phyloP scores from a whole-genome alignment of 306 rosid species.

The Vigna trinervia region DNA sequence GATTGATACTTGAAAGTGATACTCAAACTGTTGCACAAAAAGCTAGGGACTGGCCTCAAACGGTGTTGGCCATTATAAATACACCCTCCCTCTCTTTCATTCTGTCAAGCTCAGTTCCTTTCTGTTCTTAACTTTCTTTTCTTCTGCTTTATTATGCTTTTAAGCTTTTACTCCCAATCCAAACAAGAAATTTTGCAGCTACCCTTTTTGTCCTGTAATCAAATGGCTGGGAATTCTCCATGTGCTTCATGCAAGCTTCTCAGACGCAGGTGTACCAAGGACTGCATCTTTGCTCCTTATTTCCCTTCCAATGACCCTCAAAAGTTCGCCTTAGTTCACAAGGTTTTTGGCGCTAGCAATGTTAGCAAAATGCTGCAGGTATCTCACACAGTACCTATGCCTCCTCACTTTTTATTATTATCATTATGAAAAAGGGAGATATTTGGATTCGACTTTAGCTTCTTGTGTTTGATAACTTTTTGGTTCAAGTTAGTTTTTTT shows the following conservation, averaged over 20 bases:
- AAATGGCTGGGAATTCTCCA: slow-evolving; percentile 76
- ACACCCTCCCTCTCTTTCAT: slow-evolving; percentile 2
- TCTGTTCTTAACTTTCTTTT: slow-evolving; percentile 33
- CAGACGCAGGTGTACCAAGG: slow-evolving; percentile 82
- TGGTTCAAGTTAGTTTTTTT: neutral
- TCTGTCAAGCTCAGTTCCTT: slow-evolving; percentile 22
- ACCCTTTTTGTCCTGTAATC: neutral
- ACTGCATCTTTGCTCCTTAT: slow-evolving; percentile 88
- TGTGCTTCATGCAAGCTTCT: slow-evolving; percentile 98
- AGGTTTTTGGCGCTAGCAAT: slow-evolving; percentile 97
- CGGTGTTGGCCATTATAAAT: slow-evolving; percentile 46
- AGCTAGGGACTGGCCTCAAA: slow-evolving; percentile 31
- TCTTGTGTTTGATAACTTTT: neutral
- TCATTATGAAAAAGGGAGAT: neutral
- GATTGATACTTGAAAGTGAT: slow-evolving; percentile 27
- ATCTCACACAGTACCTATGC: neutral
- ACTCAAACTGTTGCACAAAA: slow-evolving; percentile 8
- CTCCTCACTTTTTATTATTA: neutral
- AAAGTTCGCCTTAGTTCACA: slow-evolving; percentile 89
- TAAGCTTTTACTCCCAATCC: neutral
- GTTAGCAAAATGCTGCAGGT: slow-evolving; percentile 97
- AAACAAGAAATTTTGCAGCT: neutral
- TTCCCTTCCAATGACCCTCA: slow-evolving; percentile 91
- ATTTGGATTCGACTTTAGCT: neutral
- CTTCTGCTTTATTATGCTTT: neutral